Base-by-base conservation (phyloP, 495 filamentous ascomycete genomes). In the Penicillium cataractarum region DNA sequence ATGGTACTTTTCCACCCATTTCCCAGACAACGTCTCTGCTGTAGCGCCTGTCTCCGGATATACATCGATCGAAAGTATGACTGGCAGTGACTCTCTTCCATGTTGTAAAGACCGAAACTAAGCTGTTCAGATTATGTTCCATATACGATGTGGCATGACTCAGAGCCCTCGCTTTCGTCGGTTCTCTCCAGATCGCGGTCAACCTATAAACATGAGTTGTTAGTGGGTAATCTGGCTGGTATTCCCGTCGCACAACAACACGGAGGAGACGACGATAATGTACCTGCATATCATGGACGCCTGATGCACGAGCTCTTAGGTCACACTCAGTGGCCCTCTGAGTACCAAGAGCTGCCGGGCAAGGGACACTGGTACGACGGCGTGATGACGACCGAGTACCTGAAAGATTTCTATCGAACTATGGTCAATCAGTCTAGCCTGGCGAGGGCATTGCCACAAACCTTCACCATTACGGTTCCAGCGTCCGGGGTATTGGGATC, bases 201-300 rank as follows among this genome's bases (percentile, higher is more conserved):
- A 54, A 82, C 72, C 62, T 88, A 80, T 62, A 81, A 78, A 27
- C 83, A 87, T 60, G 84, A 87, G 66, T 68, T 85, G 50, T 71
- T 88, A 29, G 44, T 81, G 40, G 67, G 69, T 9, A 88, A 88
- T 58, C 65, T 79, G 32, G 70, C 74, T 19, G 84, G 80, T 35
- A 85, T 86, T 26, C 85, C 83, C 12, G 74, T 87, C 15, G 51
- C 83, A 31, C 81, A 83, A 61, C 86, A 87, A 61, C 86, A 88
- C 68, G 84, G 85, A 32, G 74, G 73, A 26, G 61, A 67, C 13
- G 86, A 87, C 65, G 81, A 84, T 62, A 88, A 87, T 72, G 86
- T 88, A 13, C 86, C 86, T 2, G 69, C 73, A 17, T 86, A 81
- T 64, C 82, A 88, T 74, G 86, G 84, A 2, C 75, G 86, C 17